Evolutionary conservation across 345 rosid genomes (phyloP), one percentile per base, ranked within the genome.

Genomic region (Murraya koenigii): DNA sequence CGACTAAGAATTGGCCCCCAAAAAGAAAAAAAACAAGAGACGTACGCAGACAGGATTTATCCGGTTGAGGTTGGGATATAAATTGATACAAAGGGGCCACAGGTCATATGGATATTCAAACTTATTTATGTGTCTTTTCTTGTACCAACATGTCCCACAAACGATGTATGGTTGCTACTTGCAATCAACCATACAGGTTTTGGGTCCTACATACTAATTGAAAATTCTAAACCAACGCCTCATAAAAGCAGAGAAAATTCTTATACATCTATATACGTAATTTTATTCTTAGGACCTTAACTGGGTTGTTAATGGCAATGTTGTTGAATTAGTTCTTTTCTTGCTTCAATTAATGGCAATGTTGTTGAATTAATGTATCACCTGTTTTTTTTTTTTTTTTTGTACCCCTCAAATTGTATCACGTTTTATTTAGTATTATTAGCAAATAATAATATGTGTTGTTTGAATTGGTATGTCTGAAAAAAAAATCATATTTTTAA

Each of bases 61-160:
- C 75, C 68, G 82, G 78, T 59, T 44, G 75, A 61, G 77, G 69
- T 41, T 10, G 25, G 23, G 3, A 26, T 26, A 6, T 25, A 28
- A 44, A 8, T 26, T 22, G 69, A 44, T 39, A 38, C 9, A 2
- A 32, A 5, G 74, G 67, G 38, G 14, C 75, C 79, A 58, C 38
- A 17, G 3, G 15, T 19, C 79, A 59, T 13, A 41, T 59, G 75
- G 47, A 44, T 13, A 11, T n/a, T 59, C 60, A n/a, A 1, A 7
- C 14, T 13, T 41, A n/a, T 30, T 59, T 69, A 5, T 26, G 25
- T 72, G 54, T 58, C 52, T 56, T 55, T 33, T 17, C 56, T 20
- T 26, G 26, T 6, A 17, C 74, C 47, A 14, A 58, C 74, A 13
- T 23, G 49, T 23, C 52, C 70, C 30, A 36, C 49, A 3, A 33